Conservation (phyloP, 176 grass and related monocot genomes). For the Phyllostachys edulis region DNA sequence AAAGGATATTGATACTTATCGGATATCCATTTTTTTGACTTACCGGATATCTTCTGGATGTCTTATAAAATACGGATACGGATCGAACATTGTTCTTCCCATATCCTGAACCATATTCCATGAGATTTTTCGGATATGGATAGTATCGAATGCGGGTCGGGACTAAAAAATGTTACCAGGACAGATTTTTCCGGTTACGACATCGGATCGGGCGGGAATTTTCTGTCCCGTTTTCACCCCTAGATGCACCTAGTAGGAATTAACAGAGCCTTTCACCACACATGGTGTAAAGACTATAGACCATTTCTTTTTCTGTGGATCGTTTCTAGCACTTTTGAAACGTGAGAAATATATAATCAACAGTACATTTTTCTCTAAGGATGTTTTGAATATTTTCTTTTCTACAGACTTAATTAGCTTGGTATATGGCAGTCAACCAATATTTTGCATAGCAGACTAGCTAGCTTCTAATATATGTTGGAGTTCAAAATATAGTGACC, state of each 20-base stretch:
- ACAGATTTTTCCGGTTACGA: too few relatives aligned
- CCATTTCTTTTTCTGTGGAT: background rate
- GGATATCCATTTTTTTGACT: too few relatives aligned
- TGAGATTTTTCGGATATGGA: too few relatives aligned
- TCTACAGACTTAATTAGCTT: background rate
- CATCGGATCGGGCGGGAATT: too few relatives aligned
- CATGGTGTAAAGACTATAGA: background rate
- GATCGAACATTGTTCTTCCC: too few relatives aligned
- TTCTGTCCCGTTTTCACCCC: too few relatives aligned
- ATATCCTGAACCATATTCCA: too few relatives aligned
- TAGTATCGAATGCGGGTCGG: too few relatives aligned
- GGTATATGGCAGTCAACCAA: conserved; percentile 14
- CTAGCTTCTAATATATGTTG: background rate
- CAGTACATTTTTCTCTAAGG: background rate
- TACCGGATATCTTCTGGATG: too few relatives aligned
- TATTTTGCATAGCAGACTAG: background rate
- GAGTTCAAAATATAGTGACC: background rate
- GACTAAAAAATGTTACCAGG: too few relatives aligned
- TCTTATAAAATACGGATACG: too few relatives aligned
- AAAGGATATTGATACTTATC: too few relatives aligned
- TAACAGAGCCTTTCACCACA: background rate
- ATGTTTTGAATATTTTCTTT: background rate
- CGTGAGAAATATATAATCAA: background rate
- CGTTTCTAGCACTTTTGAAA: background rate
- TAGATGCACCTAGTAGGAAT: background rate